Evolutionary conservation across 192 early-diverging fungal species (phyloP), one percentile per base, ranked within the genome.

Genomic region (Coemansia sp.): DNA sequence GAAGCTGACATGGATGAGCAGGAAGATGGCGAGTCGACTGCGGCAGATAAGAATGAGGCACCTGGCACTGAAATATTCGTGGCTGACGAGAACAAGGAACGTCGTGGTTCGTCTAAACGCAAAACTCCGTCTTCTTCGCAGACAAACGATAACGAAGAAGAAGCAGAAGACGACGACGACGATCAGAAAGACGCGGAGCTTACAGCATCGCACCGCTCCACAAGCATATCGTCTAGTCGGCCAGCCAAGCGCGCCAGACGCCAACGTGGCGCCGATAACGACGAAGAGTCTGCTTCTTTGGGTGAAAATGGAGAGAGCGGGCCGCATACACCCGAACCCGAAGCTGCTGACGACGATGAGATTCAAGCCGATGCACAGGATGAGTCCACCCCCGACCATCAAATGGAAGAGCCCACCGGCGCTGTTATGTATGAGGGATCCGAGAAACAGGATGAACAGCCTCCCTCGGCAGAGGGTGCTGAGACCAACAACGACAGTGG

Each of bases 401-500:
- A 54, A 54, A 30, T n/a, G 29, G 23, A 30, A 17, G 29, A 31
- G 29, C 1, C 52, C 7, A 33, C 15, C 9, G 30, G 2, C 19
- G n/a, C 15, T 31, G 52, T 6, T 31, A 8, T n/a, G n/a, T n/a
- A 29, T 6, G 22, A 48, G 17, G 52, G 52, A 19, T 61, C 20
- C 31, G 58, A 59, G 54, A 61, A 59, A 33, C 50, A 23, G 33
- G 38, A 47, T 15, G 28, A 6, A 4, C 37, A 19, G 19, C 15
- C 57, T 29, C 57, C 27, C n/a, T 44, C 44, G 20, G 58, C 58
- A 48, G 38, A 60, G 34, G 58, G 33, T 17, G 28, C 20, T 3
- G 59, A 59, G 38, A 61, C 48, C 34, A 65, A 59, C 19, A 58
- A 40, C 5, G 22, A 34, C 31, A 58, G 64, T 33, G 52, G 17